Conservation (phyloP, 2,329 filamentous ascomycete species). For the Aspergillus neoniger region DNA sequence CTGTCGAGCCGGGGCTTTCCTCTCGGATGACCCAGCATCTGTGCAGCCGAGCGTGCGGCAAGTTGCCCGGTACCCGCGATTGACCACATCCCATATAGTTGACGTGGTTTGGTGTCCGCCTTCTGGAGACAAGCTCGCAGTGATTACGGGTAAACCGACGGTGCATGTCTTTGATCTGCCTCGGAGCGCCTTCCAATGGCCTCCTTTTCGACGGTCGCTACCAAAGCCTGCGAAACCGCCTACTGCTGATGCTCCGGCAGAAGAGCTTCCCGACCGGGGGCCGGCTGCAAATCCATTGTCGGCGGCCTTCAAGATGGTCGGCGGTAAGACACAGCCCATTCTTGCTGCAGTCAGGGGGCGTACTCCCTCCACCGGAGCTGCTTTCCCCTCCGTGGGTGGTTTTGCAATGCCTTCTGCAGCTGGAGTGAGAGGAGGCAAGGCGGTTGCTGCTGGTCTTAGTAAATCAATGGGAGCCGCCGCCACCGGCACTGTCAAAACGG, state of each 20-base stretch:
- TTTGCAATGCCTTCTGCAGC: conserved; percentile 50
- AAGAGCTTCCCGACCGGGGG: conserved; percentile 50
- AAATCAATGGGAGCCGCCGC: conserved; percentile 54
- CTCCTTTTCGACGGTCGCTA: conserved; percentile 61
- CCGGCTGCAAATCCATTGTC: conserved; percentile 56
- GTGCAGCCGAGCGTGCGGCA: conserved; percentile 65
- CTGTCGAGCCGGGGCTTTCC: conserved; percentile 41
- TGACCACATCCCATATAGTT: conserved; percentile 88
- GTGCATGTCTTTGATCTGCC: conserved; percentile 90
- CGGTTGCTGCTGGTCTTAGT: conserved; percentile 52
- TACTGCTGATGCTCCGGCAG: conserved; percentile 47
- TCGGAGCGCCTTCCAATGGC: conserved; percentile 80
- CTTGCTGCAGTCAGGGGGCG: conserved; percentile 65
- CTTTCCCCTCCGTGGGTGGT: conserved; percentile 46
- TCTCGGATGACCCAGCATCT: conserved; percentile 37
- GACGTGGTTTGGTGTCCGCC: conserved; percentile 86
- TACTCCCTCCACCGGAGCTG: conserved; percentile 49
- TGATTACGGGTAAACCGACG: conserved; percentile 93
- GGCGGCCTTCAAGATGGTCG: conserved; percentile 70
- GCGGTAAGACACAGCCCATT: conserved; percentile 61
- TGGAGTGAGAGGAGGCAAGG: conserved; percentile 49
- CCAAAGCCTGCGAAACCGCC: conserved; percentile 38
- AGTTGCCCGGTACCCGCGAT: conserved; percentile 82
- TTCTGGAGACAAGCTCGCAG: conserved; percentile 77
- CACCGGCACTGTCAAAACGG: conserved; percentile 51